Evolutionary conservation across 2,329 filamentous ascomycete species (phyloP).

Genomic region (Cercospora berteroae): DNA sequence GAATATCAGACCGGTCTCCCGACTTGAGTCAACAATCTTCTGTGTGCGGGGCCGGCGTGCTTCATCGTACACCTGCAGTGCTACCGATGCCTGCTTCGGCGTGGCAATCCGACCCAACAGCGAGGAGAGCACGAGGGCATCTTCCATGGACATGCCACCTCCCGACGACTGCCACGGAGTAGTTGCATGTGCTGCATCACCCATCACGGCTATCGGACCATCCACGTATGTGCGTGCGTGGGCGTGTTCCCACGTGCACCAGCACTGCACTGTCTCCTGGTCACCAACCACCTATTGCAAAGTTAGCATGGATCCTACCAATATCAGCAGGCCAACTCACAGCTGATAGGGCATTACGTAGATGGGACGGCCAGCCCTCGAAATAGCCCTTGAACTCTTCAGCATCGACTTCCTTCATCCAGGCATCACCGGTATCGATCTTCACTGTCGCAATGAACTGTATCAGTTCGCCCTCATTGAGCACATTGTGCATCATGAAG

Average conservation of each 20-base stretch:
- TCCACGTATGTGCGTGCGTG: conserved; percentile 56
- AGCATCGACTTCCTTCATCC: conserved; percentile 15
- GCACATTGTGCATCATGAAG: conserved; percentile 21
- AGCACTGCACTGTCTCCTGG: not conserved
- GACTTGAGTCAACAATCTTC: conserved; percentile 18
- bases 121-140: conserved; percentile 58
- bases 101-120: conserved; percentile 50
- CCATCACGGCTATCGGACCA: conserved; percentile 57
- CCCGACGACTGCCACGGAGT: conserved; percentile 55
- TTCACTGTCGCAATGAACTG: conserved; percentile 16
- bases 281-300: conserved; percentile 6
- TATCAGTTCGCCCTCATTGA: conserved; percentile 14
- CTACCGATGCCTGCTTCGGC: conserved; percentile 43
- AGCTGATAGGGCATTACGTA: conserved; percentile 12
- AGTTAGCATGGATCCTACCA: not conserved
- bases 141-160: conserved; percentile 64
- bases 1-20: conserved; percentile 15
- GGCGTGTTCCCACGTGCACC: conserved; percentile 55
- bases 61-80: conserved; percentile 17
- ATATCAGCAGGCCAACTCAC: not conserved
- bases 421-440: conserved; percentile 5
- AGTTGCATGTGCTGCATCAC: conserved; percentile 66
- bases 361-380: conserved; percentile 7
- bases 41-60: conserved; percentile 18
- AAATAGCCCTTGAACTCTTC: conserved; percentile 11